Percentiles rank a stretch among this genome's conserved stretches.
Evolutionary conservation across 345 rosid species (phyloP).

Genomic region (Euphorbia pulcherrima): DNA sequence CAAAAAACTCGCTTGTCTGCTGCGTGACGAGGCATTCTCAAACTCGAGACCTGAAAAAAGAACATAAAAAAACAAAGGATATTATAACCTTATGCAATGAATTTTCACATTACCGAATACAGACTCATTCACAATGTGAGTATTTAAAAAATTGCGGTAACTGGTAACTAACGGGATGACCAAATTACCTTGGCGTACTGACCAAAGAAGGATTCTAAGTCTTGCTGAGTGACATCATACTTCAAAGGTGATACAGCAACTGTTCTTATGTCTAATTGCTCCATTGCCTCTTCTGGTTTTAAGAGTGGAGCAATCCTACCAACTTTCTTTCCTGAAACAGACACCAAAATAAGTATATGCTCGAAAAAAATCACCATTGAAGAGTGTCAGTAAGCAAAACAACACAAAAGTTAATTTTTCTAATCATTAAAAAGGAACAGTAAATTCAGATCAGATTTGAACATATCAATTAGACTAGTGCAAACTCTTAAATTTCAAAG

Average conservation of each 20-base stretch:
- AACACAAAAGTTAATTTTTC: not conserved
- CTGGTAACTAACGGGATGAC: not conserved
- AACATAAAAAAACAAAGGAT: slow-evolving; percentile 6
- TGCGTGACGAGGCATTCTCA: slow-evolving; percentile 86
- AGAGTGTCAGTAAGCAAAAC: not conserved
- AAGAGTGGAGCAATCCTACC: slow-evolving; percentile 62
- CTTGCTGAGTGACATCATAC: slow-evolving; percentile 63
- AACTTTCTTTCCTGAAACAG: slow-evolving; percentile 59
- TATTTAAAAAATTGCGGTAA: not conserved
- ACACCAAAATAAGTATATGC: not conserved
- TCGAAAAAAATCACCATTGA: not conserved
- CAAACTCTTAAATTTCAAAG: not conserved
- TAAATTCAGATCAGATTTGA: not conserved
- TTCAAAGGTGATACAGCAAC: slow-evolving; percentile 68
- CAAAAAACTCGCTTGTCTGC: slow-evolving; percentile 61
- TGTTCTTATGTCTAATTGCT: slow-evolving; percentile 70
- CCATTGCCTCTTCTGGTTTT: slow-evolving; percentile 63
- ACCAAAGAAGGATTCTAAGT: slow-evolving; percentile 59
- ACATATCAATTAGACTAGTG: not conserved
- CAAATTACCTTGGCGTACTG: slow-evolving; percentile 66
- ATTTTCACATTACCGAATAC: not conserved
- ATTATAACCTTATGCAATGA: not conserved
- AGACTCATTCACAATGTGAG: not conserved
- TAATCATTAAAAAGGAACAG: not conserved
- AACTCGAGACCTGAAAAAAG: slow-evolving; percentile 63